These are phyloP conservation scores for Melanogaster broomeanus DNA, from an alignment of 768 basidiomycete species.

Conservation along the genomic window DNA sequence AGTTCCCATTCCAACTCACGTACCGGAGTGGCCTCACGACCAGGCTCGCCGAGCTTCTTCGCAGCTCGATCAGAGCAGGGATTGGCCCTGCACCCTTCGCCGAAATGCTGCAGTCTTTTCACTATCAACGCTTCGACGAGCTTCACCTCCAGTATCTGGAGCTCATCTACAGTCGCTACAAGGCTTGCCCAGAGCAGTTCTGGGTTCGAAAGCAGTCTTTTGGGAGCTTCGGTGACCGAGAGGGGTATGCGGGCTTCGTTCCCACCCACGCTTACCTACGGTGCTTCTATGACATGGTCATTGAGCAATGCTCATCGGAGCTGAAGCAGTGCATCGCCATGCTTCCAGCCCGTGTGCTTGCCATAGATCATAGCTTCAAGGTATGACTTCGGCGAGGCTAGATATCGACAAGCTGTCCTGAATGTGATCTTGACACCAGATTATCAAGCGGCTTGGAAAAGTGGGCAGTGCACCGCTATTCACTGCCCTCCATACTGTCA, in stretches of 20 bases:
- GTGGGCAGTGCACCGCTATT: conserved; percentile 28
- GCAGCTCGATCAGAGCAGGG: conserved; percentile 20
- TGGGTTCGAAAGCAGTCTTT: conserved; percentile 3
- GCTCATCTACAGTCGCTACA: background rate
- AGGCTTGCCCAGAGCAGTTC: background rate
- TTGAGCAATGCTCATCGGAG: conserved; percentile 16
- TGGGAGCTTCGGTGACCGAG: background rate
- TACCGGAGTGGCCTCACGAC: conserved; percentile 21
- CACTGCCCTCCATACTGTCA: conserved; percentile 24
- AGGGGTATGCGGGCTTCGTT: conserved; percentile 23
- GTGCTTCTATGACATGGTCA: conserved; percentile 26
- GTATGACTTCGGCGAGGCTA: background rate
- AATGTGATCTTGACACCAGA: conserved; percentile 9
- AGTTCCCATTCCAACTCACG: conserved; percentile 24
- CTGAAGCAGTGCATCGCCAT: conserved; percentile 30
- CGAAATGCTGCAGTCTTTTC: conserved; percentile 15
- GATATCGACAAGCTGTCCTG: background rate
- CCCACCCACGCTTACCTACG: conserved; percentile 22
- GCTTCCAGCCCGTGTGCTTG: conserved; percentile 14
- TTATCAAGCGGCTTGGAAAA: conserved; percentile 28
- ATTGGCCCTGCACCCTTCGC: conserved; percentile 29
- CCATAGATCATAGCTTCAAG: conserved; percentile 32
- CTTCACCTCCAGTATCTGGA: conserved; percentile 10
- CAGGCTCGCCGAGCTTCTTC: conserved; percentile 14
- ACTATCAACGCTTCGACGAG: conserved; percentile 18